Evolutionary conservation across 2,329 filamentous ascomycete species (phyloP), one percentile per base, ranked within the genome.

Genomic region (Sclerotinia sclerotiorum): DNA sequence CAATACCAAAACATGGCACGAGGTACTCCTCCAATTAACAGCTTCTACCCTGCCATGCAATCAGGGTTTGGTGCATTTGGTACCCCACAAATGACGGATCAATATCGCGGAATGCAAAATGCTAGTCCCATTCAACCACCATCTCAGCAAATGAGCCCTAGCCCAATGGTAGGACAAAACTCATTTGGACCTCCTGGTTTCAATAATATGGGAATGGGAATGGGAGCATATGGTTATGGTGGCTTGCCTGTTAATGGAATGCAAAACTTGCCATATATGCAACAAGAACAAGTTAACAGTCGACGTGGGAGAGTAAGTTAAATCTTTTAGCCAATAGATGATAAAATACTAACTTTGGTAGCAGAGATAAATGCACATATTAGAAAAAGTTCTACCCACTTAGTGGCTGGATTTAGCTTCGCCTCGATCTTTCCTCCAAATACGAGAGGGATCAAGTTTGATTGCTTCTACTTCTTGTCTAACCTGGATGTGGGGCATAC

Each of bases 1-100:
- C 86, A 87, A 76, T 86, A 87, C 75, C 81, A 77, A 32, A 56
- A 88, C 80, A 81, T 88, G 77, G 81, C 81, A 58, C 82, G 86
- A 24, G 82, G 81, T 21, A 70, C 73, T 11, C 84, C 85, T 17
- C 83, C 83, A 13, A 83, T 87, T 79, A 84, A 81, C 75, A 86
- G 84, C 76, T 87, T 82, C 77, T 89, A 84, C 74, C 82, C 84
- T 5, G 77, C 79, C 10, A 84, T 88, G 82, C 85, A 84, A 75
- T 80, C 82, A 49, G 84, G 84, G 0, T 88, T 84, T 73, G 81
- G 79, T n/a, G 82, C 80, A n/a, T 88, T 84, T 73, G 75, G 82
- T 48, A 82, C 80, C 71, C 80, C 84, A 10, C 78, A 64, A 35
- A 27, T 82, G 1, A 78, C 85, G 61, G 86, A 89, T 48, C 85